Base-by-base conservation (phyloP, 495 filamentous ascomycete species). In the Penicillium egyptiacum region DNA sequence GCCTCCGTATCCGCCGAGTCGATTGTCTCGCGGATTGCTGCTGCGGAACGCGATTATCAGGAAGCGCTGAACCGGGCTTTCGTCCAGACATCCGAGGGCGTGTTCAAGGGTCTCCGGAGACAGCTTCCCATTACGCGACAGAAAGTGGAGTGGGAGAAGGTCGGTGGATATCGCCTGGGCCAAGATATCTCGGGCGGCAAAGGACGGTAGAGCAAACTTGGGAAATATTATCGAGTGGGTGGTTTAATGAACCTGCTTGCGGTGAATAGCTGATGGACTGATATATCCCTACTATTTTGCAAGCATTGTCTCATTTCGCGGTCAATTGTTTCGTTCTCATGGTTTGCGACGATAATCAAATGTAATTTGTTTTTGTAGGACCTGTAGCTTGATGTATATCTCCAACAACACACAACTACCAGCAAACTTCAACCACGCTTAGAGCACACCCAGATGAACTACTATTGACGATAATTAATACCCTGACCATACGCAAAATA, bases 71-170 rank as follows among this genome's bases (percentile, higher is more conserved):
- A 97, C 75, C 79, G 85, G 63, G 92, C 90, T 4, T 99, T 99
- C 70, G 85, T 84, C 9, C 84, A 79, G 56, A 78, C 98, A 70
- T 91, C 89, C 63, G 94, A 99, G 77, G 93, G 91, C 2, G 87
- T 90, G 5, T 99, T 99, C 75, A 98, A 98, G 84, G 82, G 84
- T 12, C 76, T 99, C 65, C 83, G 95, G 62, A 83, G 95, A 70
- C 95, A 98, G 72, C 75, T 99, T 67, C 95, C 95, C 8, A 88
- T 99, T 40, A 98, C 94, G 56, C 84, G 95, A 70, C 95, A 99
- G 79, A 97, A 96, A 81, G 91, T 99, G 50, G 94, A 98, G 74
- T 99, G 95, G 95, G 94, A 99, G 73, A 98, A 96, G 79, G 90
- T 99, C 61, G 87, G 89, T n/a, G 92, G 91, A 58, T 98, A 98